Conservation (phyloP, 192 early-diverging fungal species). For the Ambispora gerdemannii region DNA sequence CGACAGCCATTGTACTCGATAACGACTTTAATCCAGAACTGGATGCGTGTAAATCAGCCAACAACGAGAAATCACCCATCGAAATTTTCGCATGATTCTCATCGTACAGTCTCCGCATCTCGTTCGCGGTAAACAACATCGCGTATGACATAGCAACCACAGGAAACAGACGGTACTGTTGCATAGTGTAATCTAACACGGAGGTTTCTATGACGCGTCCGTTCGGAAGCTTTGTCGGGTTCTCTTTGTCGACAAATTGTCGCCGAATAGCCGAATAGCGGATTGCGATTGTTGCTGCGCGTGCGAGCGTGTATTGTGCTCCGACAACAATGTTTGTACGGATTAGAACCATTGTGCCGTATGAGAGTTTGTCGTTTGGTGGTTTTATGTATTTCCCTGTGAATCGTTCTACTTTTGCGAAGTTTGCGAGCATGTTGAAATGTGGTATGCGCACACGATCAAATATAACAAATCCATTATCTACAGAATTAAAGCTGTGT, state of each 20-base stretch:
- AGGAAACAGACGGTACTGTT: conserved; percentile 70
- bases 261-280: conserved; percentile 71
- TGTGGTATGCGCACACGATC: conserved; percentile 78
- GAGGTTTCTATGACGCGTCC: conserved; percentile 57
- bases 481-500: conserved; percentile 64
- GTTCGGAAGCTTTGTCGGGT: conserved; percentile 43
- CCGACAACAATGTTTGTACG: conserved; percentile 72
- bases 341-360: conserved; percentile 83
- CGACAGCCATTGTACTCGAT: conserved; percentile 65
- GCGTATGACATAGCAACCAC: conserved; percentile 72
- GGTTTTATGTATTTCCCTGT: conserved; percentile 72
- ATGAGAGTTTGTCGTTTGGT: conserved; percentile 74
- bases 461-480: conserved; percentile 85
- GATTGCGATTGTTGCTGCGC: conserved; percentile 66
- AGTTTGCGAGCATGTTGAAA: conserved; percentile 72
- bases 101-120: conserved; percentile 60
- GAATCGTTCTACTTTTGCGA: conserved; percentile 62
- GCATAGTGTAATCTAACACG: conserved; percentile 76
- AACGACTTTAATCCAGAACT: conserved; percentile 71
- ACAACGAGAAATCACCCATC: conserved; percentile 57
- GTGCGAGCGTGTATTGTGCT: conserved; percentile 56
- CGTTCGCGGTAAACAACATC: conserved; percentile 65
- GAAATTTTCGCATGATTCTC: conserved; percentile 56
- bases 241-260: conserved; percentile 64
- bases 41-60: conserved; percentile 74